Evolutionary conservation across 2,329 filamentous ascomycete species (phyloP).

Genomic region (Verticillium isaacii): DNA sequence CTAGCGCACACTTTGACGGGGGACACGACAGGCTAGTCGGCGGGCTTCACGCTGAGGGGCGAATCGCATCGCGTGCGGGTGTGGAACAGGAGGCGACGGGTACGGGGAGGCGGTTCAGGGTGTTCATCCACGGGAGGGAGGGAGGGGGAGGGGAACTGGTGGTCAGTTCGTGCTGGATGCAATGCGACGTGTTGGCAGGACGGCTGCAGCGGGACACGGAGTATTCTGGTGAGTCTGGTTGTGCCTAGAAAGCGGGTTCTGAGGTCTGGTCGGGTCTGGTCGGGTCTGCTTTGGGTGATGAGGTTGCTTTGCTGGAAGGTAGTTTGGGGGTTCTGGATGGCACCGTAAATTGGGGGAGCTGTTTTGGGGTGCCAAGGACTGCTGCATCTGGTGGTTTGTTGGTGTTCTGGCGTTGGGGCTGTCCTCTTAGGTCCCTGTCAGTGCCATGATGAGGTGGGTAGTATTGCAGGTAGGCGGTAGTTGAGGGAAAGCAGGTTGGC

Average conservation of each 20-base stretch:
- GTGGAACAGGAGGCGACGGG: neutral
- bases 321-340: neutral
- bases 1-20: neutral
- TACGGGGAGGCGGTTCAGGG: neutral
- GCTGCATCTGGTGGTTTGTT: too few species aligned
- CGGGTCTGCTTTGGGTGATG: neutral
- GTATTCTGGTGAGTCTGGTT: neutral
- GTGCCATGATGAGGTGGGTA: too few species aligned
- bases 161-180: neutral
- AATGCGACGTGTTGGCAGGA: neutral
- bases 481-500: neutral
- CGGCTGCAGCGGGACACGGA: neutral
- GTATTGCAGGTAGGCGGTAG: too few species aligned
- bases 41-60: neutral
- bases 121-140: neutral
- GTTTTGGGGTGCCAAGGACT: neutral
- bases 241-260: neutral
- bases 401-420: too few species aligned
- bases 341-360: neutral
- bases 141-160: neutral
- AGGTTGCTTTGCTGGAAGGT: neutral
- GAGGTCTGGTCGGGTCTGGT: neutral
- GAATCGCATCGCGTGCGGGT: neutral
- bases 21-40: neutral
- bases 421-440: too few species aligned